These are phyloP conservation scores for Curvularia eragrostidis DNA, from an alignment of 2,329 filamentous ascomycete genomes.

Conservation along the genomic window DNA sequence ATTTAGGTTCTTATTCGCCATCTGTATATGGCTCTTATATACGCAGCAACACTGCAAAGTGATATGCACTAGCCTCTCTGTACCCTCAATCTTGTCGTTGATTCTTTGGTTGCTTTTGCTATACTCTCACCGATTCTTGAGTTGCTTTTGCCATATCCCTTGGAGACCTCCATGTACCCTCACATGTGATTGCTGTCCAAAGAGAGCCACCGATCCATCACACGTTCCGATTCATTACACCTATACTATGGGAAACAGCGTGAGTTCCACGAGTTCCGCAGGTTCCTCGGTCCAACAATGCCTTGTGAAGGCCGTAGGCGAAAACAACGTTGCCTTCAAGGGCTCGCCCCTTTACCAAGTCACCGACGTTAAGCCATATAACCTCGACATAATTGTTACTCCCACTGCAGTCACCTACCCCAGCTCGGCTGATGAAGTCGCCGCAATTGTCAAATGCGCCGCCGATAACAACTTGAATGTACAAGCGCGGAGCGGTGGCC, in stretches of 20 bases:
- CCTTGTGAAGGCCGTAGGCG: conserved; percentile 38
- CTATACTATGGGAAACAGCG: conserved; percentile 39
- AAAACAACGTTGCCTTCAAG: conserved; percentile 33
- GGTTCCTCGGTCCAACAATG: conserved; percentile 40
- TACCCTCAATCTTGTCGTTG: neutral
- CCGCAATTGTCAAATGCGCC: conserved; percentile 66
- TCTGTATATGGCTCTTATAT: too few relatives aligned
- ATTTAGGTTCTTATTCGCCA: neutral
- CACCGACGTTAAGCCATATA: conserved; percentile 47
- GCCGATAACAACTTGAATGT: conserved; percentile 59
- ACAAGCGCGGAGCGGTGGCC: conserved; percentile 68
- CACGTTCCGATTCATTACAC: neutral
- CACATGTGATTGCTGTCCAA: neutral
- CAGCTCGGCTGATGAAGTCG: conserved; percentile 59
- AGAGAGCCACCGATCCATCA: neutral
- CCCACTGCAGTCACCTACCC: conserved; percentile 66
- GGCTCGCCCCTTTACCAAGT: conserved; percentile 38
- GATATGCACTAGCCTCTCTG: neutral
- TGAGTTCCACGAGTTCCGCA: neutral
- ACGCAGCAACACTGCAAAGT: neutral
- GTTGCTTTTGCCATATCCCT: neutral
- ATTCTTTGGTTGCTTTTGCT: neutral
- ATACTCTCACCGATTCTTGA: neutral
- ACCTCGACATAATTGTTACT: conserved; percentile 45
- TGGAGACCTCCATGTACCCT: neutral